These are phyloP conservation scores for Sisymbrium altissimum DNA, from an alignment of 345 rosid genomes.

Conservation along the genomic window DNA sequence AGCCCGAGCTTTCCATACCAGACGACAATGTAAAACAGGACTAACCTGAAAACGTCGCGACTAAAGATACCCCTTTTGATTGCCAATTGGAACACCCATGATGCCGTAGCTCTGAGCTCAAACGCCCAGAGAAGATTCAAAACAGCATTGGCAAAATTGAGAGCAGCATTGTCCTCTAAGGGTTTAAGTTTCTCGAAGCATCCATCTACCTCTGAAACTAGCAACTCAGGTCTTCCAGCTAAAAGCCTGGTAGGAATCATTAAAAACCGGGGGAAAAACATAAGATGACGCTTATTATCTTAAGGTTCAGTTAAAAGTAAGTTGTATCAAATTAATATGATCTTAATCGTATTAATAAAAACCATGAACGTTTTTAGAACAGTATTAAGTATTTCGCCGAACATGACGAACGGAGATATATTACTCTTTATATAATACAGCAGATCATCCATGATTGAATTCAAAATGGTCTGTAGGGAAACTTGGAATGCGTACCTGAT, in stretches of 20 bases:
- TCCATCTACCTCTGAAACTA: constrained; percentile 65
- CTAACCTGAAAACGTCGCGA: constrained; percentile 73
- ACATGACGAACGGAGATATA: constrained; percentile 4
- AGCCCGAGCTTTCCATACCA: not conserved
- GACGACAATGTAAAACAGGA: constrained; percentile 4
- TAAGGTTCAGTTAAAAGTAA: not conserved
- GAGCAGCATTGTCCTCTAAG: constrained; percentile 75
- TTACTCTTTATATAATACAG: not conserved
- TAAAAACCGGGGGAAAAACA: constrained; percentile 11
- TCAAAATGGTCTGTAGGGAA: not conserved
- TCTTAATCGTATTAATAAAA: not conserved
- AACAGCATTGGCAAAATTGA: constrained; percentile 83
- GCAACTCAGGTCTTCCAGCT: constrained; percentile 50
- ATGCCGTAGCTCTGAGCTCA: constrained; percentile 87
- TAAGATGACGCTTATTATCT: not conserved
- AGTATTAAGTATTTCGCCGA: not conserved
- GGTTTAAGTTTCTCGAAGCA: constrained; percentile 64
- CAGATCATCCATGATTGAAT: constrained; percentile 1
- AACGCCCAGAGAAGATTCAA: constrained; percentile 91
- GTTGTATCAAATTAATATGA: not conserved
- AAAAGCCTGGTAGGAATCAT: constrained; percentile 51
- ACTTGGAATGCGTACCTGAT: constrained; percentile 48
- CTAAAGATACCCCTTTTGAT: constrained; percentile 68
- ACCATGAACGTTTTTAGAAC: not conserved
- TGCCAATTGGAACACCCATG: constrained; percentile 86